Percentiles rank a stretch among this genome's conserved stretches.
phyloP scores from a whole-genome alignment of 495 filamentous ascomycete genomes.

The Aspergillus olivimuriae region DNA sequence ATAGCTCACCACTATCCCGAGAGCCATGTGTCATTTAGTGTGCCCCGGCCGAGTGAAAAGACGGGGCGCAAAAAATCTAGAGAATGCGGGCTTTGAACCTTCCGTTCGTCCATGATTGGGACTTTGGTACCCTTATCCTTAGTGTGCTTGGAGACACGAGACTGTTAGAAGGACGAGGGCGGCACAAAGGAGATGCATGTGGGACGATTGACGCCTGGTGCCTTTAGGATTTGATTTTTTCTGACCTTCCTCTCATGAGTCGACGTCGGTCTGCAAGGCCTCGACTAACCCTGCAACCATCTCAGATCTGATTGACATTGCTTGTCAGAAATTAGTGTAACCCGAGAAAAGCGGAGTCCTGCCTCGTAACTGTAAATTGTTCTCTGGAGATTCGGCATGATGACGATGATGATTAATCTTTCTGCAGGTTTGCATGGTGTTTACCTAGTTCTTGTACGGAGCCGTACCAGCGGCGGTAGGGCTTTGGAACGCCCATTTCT shows the following conservation, averaged over 20 bases:
- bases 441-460: not conserved
- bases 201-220: no score
- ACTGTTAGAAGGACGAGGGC: constrained; percentile 1
- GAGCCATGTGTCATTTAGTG: constrained; percentile 1
- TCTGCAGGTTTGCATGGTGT: not conserved
- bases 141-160: constrained; percentile 5
- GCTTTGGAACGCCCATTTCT: not conserved
- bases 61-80: not conserved
- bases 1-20: not conserved
- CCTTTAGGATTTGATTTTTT: not conserved
- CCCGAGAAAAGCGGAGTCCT: not conserved
- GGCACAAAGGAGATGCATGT: not conserved
- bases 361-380: no score
- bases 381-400: no score
- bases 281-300: no score
- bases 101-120: constrained; percentile 1
- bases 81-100: not conserved
- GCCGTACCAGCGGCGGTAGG: no score
- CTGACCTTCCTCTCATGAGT: no score
- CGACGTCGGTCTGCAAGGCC: no score
- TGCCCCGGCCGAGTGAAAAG: not conserved
- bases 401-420: not conserved
- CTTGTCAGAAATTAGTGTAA: not conserved
- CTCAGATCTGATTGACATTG: no score
- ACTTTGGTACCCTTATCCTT: constrained; percentile 6